Evolutionary conservation across 306 rosid species (phyloP), one percentile per base, ranked within the genome.

Genomic region (Cicer chorassanicum): DNA sequence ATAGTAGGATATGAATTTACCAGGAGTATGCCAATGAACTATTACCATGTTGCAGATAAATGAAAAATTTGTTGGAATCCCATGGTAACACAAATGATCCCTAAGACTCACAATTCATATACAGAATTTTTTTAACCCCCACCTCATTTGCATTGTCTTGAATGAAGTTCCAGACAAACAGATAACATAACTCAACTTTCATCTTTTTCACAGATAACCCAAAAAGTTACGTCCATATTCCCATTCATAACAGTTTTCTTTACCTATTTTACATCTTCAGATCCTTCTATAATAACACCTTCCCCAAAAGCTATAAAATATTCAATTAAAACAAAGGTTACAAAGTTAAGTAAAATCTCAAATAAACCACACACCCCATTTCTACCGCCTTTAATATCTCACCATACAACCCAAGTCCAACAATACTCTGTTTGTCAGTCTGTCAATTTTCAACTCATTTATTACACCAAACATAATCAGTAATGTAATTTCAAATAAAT

Each of bases 141-240:
- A 7, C 14, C 42, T 65, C 8, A 70, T 61, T 50, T 63, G 43
- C 18, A 72, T 57, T 72, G 15, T 43, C 45, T 21, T 21, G 6
- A 41, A 44, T n/a, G 29, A 44, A 24, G 46, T n/a, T 42, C 9
- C 65, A 56, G n/a, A 56, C 65, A 67, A 73, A 14, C 5, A 54
- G 21, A 45, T 6, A 45, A 6, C 15, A 72, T n/a, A 11, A 12
- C 7, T 0, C 55, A n/a, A 50, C 55, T 50, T 50, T 50, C 18
- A 50, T 5, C 19, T 50, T 8, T 13, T 5, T 50, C 55, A 14
- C 16, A 50, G 18, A 8, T 3, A 50, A 50, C 55, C 55, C n/a
- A 50, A 50, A 7, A 51, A n/a, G 29, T 11, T 6, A n/a, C 14
- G 4, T 3, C 12, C 61, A 15, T 1, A 70, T 39, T 6, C 64